Base-by-base conservation (phyloP, 140 eudicot species). In the Erigeron philadelphicus region DNA sequence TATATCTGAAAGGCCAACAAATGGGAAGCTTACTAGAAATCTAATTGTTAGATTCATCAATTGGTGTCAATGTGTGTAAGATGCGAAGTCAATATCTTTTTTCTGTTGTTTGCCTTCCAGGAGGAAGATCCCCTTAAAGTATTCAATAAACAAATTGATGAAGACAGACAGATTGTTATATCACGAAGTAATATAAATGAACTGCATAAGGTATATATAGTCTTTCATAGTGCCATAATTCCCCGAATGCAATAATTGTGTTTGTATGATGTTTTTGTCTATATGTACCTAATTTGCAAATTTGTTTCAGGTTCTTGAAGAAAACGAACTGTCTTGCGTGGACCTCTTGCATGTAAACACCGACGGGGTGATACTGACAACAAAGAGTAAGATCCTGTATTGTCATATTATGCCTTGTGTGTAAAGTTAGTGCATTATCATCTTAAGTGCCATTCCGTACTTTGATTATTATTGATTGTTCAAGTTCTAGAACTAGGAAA, bases 111-210 rank as follows among this genome's bases (percentile, higher is more conserved):
- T 58, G 58, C 25, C 57, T 72, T 74, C 65, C 79, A 94, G 99
- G 99, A 94, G 80, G 99, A 94, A 70, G 99, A 94, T 60, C 81
- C 81, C 41, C 92, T 87, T 73, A 81, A 70, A 76, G 84, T 83
- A 71, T 89, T 94, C 50, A 87, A 83, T 77, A 89, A 94, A 78
- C 99, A 94, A 83, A 80, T 94, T 70, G 95, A 94, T 68, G 99
- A 89, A 84, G 99, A 94, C 80, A 85, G 91, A 76, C 81, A 83
- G 74, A 89, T 94, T 68, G 91, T 89, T 55, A 87, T 89, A 72
- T 81, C 99, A 25, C 82, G 99, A 62, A 94, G 91, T 82, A 94
- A 94, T 83, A 73, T 94, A 73, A 76, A 70, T 80, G 97, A 89
- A 71, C 68, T 89, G 60, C 87, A 87, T 46, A 94, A 89, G 99